Conservation (phyloP, 441 rosid genomes). For the Euphorbia corollata region DNA sequence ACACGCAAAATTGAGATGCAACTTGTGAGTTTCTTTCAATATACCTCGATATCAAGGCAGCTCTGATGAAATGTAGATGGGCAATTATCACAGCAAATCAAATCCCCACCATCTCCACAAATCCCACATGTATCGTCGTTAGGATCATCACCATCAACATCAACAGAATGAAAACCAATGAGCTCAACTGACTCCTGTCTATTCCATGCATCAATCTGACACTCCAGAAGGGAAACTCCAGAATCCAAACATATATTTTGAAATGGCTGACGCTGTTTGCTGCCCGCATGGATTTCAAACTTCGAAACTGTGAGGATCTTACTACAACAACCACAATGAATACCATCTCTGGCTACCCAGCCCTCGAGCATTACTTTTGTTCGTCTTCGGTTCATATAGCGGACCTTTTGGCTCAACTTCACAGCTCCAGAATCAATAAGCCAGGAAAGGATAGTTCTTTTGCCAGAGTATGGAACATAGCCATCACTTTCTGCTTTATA, state of each 20-base stretch:
- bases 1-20: neutral
- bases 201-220: slow-evolving; percentile 90
- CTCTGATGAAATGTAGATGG: slow-evolving; percentile 91
- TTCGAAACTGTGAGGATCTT: slow-evolving; percentile 73
- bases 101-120: slow-evolving; percentile 97
- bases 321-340: slow-evolving; percentile 95
- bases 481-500: slow-evolving; percentile 57
- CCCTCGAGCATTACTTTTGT: slow-evolving; percentile 85
- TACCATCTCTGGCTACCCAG: slow-evolving; percentile 84
- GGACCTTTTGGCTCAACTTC: slow-evolving; percentile 80
- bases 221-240: slow-evolving; percentile 73
- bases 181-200: slow-evolving; percentile 47
- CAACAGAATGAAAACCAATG: slow-evolving; percentile 51
- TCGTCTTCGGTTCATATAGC: slow-evolving; percentile 68
- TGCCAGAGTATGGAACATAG: slow-evolving; percentile 75
- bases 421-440: slow-evolving; percentile 77
- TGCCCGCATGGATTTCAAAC: slow-evolving; percentile 97
- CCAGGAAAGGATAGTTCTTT: slow-evolving; percentile 83
- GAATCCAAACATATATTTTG: slow-evolving; percentile 86
- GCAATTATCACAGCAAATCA: slow-evolving; percentile 95
- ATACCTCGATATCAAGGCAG: slow-evolving; percentile 80
- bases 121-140: slow-evolving; percentile 94
- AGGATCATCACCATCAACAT: slow-evolving; percentile 73
- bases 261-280: slow-evolving; percentile 80
- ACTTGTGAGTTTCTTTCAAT: slow-evolving; percentile 6